These are phyloP conservation scores for Kodamaea kakaduensis DNA, from an alignment of 805 yeast species.

Conservation along the genomic window DNA sequence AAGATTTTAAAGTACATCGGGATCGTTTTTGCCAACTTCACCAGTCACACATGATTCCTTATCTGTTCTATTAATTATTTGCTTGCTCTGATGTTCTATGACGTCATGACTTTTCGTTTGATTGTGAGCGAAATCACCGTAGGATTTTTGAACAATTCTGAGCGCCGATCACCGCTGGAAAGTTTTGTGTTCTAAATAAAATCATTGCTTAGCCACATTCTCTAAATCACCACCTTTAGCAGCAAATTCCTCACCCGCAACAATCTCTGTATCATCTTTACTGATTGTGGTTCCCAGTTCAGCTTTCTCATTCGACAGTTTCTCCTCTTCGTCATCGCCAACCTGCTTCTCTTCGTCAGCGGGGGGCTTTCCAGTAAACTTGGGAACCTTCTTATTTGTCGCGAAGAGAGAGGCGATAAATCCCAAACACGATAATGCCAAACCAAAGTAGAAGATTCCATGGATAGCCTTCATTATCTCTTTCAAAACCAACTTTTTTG, in stretches of 20 bases:
- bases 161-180: too few relatives aligned
- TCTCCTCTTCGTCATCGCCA: neutral
- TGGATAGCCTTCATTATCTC: slow-evolving; percentile 32
- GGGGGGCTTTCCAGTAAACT: slow-evolving; percentile 3
- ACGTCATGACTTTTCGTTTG: too few relatives aligned
- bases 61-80: too few relatives aligned
- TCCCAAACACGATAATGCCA: slow-evolving; percentile 33
- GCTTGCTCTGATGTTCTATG: too few relatives aligned
- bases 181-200: too few relatives aligned
- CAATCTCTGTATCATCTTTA: neutral
- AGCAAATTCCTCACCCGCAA: neutral
- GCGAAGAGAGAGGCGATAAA: slow-evolving; percentile 32
- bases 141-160: too few relatives aligned
- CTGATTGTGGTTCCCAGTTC: neutral
- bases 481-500: slow-evolving; percentile 22
- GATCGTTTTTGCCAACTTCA: too few relatives aligned
- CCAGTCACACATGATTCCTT: too few relatives aligned
- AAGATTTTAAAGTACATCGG: too few relatives aligned
- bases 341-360: slow-evolving; percentile 2
- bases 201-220: too few relatives aligned
- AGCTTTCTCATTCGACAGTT: neutral
- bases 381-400: slow-evolving; percentile 43
- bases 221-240: neutral
- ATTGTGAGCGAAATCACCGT: too few relatives aligned
- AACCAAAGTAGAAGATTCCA: slow-evolving; percentile 31